Evolutionary conservation across 2,329 filamentous ascomycete species (phyloP).

Genomic region (Exophiala xenobiotica): DNA sequence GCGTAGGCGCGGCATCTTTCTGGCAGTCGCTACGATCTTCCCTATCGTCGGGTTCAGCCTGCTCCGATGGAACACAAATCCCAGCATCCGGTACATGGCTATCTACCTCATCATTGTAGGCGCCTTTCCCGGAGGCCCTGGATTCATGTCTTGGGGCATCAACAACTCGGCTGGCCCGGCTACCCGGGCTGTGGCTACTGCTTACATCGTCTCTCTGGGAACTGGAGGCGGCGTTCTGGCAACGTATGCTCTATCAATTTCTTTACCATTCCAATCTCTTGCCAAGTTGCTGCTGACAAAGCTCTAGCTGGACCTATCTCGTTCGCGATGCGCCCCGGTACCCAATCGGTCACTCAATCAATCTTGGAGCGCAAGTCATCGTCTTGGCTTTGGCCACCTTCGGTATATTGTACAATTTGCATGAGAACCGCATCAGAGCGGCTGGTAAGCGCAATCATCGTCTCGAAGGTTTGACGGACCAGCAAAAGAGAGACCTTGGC

Average conservation of each 20-base stretch:
- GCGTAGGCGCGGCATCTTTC: constrained; percentile 72
- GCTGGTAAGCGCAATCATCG: constrained; percentile 31
- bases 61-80: constrained; percentile 66
- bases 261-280: background rate
- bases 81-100: constrained; percentile 68
- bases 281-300: background rate
- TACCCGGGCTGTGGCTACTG: constrained; percentile 63
- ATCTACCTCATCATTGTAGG: constrained; percentile 80
- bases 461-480: constrained; percentile 36
- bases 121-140: constrained; percentile 83
- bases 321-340: constrained; percentile 50
- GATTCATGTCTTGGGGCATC: constrained; percentile 79
- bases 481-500: constrained; percentile 34
- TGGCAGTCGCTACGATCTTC: constrained; percentile 65
- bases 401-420: constrained; percentile 26
- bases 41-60: constrained; percentile 73
- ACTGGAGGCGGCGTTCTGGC: constrained; percentile 77
- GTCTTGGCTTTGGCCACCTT: constrained; percentile 12
- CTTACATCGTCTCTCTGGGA: constrained; percentile 76
- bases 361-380: constrained; percentile 40
- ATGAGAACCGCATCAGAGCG: constrained; percentile 35
- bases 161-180: constrained; percentile 51
- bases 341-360: constrained; percentile 51
- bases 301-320: constrained; percentile 19
- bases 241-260: constrained; percentile 59